Evolutionary conservation across 2,329 filamentous ascomycete species (phyloP).

Genomic region (Penicillium corylophilum): DNA sequence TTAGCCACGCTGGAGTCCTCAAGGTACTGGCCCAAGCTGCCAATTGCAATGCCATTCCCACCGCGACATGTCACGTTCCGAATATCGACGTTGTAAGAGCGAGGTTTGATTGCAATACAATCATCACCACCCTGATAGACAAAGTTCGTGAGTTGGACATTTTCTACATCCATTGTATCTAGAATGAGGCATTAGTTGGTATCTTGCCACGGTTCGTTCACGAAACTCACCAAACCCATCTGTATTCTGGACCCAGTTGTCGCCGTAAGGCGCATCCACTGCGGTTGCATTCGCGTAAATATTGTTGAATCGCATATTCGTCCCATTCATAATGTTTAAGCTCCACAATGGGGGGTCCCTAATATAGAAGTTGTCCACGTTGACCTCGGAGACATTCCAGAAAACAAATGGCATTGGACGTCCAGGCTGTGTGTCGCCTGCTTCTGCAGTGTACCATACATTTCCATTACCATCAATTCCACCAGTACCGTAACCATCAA

Average conservation of each 20-base stretch:
- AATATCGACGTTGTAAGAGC: constrained; percentile 59
- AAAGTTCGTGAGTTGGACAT: constrained; percentile 52
- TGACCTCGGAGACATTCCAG: constrained; percentile 58
- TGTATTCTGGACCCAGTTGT: constrained; percentile 59
- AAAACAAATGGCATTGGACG: constrained; percentile 60
- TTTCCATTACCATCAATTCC: constrained; percentile 57
- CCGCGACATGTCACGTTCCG: constrained; percentile 56
- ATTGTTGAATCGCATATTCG: constrained; percentile 53
- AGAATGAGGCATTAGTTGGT: neutral
- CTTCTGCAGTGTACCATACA: constrained; percentile 54
- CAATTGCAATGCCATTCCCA: constrained; percentile 54
- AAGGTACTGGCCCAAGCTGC: constrained; percentile 56
- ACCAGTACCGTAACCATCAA: constrained; percentile 54
- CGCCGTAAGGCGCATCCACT: constrained; percentile 50
- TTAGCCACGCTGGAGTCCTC: constrained; percentile 55
- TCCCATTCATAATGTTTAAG: constrained; percentile 60
- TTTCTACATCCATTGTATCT: constrained; percentile 56
- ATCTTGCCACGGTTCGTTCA: neutral
- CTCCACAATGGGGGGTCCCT: constrained; percentile 54
- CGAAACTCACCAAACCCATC: constrained; percentile 50
- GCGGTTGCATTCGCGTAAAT: constrained; percentile 54
- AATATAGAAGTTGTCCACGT: constrained; percentile 54
- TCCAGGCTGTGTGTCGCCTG: constrained; percentile 48
- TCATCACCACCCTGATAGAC: constrained; percentile 59
- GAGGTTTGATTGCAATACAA: constrained; percentile 62